Base-by-base conservation (phyloP, 306 rosid species). In the Fragaria iinumae region DNA sequence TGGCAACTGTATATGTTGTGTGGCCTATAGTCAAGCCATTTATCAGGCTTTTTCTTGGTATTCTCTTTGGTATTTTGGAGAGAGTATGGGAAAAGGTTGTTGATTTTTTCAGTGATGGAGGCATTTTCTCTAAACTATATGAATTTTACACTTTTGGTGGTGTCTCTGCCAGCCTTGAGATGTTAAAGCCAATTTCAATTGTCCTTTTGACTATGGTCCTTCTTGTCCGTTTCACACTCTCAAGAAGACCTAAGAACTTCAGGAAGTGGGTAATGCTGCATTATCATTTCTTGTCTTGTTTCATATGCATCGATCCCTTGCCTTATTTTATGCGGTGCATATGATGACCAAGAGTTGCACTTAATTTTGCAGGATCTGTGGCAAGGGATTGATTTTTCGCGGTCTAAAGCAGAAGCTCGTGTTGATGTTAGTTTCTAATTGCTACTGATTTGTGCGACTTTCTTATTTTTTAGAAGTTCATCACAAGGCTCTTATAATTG, bases 301-400 rank as follows among this genome's bases (percentile, higher is more conserved):
- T 71, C 4, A 53, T 25, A 18, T 68, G 60, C 66, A 74, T 73
- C 32, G 34, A n/a, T 67, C 45, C 55, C 66, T 82, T 74, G 20
- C 50, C 25, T 60, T 69, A 74, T 27, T 72, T 44, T 62, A 73
- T 74, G 69, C 53, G 16, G 1, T 81, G 80, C 81, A 76, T 80
- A 52, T 82, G 62, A 77, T 77, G 81, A 72, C 73, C 62, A 21
- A 69, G 80, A 64, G 41, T 79, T 66, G 17, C 62, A 76, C 71
- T 85, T 73, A n/a, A 71, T 62, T 44, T 70, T 69, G 74, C 87
- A 95, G 99, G 99, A 95, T 77, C 88, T 95, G 60, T 95, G 98
- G 98, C 98, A 95, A 83, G 98, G 98, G 84, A 95, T 95, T 84
- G 97, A 92, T 87, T 95, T 95, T 82, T 95, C 98, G 10, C 89